Conservation (phyloP, 2,329 filamentous ascomycete species). For the Mycosphaerella sp. region DNA sequence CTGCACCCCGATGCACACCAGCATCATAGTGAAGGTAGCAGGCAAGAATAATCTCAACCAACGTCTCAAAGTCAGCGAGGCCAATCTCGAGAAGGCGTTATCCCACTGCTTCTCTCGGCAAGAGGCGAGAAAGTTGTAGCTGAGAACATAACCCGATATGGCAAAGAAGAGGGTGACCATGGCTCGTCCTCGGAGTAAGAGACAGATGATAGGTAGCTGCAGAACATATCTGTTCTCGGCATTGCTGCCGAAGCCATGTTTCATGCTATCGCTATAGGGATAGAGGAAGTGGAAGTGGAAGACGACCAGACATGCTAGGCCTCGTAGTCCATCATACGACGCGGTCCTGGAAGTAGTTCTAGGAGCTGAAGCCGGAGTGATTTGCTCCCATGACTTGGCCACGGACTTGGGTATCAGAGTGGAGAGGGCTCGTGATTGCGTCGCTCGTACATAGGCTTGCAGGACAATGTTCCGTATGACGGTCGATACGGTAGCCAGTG, state of each 20-base stretch:
- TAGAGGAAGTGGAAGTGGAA: slow-evolving; percentile 19
- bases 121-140: slow-evolving; percentile 12
- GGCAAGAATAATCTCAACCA: slow-evolving; percentile 6
- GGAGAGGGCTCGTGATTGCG: neutral
- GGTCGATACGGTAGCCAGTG: neutral
- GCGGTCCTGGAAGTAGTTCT: slow-evolving; percentile 6
- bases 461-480: neutral
- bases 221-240: slow-evolving; percentile 6
- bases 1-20: slow-evolving; percentile 3
- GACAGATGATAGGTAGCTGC: slow-evolving; percentile 14
- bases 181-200: slow-evolving; percentile 16
- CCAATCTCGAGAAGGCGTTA: slow-evolving; percentile 5
- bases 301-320: slow-evolving; percentile 16
- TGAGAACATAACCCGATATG: slow-evolving; percentile 17
- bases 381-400: neutral
- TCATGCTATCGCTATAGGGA: slow-evolving; percentile 10
- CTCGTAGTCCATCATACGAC: slow-evolving; percentile 14
- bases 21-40: slow-evolving; percentile 4
- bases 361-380: neutral
- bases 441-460: neutral
- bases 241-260: slow-evolving; percentile 5
- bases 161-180: slow-evolving; percentile 19
- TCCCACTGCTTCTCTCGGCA: slow-evolving; percentile 1
- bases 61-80: slow-evolving; percentile 7
- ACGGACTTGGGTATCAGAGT: neutral